Evolutionary conservation across 2,329 filamentous ascomycete genomes (phyloP).

Genomic region (Pseudopyricularia javanii): DNA sequence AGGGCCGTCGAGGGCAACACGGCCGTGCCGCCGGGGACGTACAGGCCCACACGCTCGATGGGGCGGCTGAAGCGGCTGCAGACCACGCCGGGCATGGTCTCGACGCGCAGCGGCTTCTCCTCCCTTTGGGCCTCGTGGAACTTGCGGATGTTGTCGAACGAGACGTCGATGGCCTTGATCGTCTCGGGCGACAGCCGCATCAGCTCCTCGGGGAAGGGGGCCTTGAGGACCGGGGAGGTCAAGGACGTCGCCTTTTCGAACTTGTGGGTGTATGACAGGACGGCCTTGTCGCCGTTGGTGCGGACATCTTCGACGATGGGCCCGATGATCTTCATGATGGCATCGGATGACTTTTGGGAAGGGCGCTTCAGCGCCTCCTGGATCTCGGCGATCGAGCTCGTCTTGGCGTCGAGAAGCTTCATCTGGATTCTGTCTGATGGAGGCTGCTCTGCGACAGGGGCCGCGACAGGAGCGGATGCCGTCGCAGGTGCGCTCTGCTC

Average conservation of each 20-base stretch:
- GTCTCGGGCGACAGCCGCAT: conserved; percentile 80
- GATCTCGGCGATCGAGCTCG: conserved; percentile 53
- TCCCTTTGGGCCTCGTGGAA: conserved; percentile 92
- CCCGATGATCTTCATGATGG: conserved; percentile 79
- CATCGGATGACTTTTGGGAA: conserved; percentile 88
- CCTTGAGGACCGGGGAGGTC: conserved; percentile 76
- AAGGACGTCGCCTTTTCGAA: conserved; percentile 93
- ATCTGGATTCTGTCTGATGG: conserved; percentile 56
- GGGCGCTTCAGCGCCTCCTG: conserved; percentile 70
- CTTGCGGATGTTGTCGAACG: conserved; percentile 84
- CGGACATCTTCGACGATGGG: conserved; percentile 88
- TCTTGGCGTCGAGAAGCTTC: conserved; percentile 61
- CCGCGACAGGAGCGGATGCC: conserved; percentile 18
- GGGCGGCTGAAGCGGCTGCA: conserved; percentile 88
- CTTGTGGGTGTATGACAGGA: conserved; percentile 91
- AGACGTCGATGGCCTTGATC: conserved; percentile 82
- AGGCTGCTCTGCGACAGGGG: conserved; percentile 26
- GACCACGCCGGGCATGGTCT: conserved; percentile 95
- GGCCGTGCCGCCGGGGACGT: conserved; percentile 90
- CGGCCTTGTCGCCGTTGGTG: conserved; percentile 70
- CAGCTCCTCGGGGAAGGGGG: conserved; percentile 72
- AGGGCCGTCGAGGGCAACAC: conserved; percentile 95
- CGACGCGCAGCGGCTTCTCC: conserved; percentile 67
- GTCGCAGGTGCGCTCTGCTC: conserved; percentile 19
- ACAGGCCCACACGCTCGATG: conserved; percentile 92